These are phyloP conservation scores for Glycine soja DNA, from an alignment of 306 rosid genomes.

Conservation along the genomic window DNA sequence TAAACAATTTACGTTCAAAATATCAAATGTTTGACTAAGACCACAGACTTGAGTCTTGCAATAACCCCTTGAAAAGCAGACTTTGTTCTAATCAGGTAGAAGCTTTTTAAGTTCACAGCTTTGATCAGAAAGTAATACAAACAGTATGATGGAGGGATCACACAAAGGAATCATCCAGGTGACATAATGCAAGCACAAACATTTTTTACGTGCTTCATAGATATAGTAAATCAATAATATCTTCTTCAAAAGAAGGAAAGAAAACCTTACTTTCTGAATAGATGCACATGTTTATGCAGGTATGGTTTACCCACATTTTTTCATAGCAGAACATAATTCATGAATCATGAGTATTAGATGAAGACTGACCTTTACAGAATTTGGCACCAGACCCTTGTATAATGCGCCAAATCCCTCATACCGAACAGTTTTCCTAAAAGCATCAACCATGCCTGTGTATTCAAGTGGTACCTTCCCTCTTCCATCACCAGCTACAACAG, in stretches of 20 bases:
- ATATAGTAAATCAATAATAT: neutral
- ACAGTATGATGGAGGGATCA: neutral
- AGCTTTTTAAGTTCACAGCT: conserved; percentile 24
- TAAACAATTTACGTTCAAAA: conserved; percentile 9
- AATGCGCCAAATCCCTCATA: conserved; percentile 90
- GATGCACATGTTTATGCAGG: neutral
- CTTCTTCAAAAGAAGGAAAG: neutral
- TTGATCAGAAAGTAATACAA: neutral
- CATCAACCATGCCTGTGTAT: conserved; percentile 89
- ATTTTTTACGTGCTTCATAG: neutral
- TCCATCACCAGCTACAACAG: conserved; percentile 81
- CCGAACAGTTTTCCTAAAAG: conserved; percentile 88
- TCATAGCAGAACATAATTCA: neutral
- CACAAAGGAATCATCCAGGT: conserved; percentile 10
- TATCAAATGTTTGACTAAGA: conserved; percentile 4
- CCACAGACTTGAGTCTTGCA: neutral
- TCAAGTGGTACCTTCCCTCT: conserved; percentile 71
- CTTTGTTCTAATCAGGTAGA: conserved; percentile 17
- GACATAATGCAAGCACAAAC: neutral
- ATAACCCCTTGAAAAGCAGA: neutral
- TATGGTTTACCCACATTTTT: conserved; percentile 5
- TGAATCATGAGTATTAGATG: conserved; percentile 19
- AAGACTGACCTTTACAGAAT: conserved; percentile 81
- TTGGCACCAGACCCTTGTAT: conserved; percentile 96
- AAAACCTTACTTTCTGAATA: conserved; percentile 4